Base-by-base conservation (phyloP, 495 filamentous ascomycete genomes). In the Xylaria bambusicola region DNA sequence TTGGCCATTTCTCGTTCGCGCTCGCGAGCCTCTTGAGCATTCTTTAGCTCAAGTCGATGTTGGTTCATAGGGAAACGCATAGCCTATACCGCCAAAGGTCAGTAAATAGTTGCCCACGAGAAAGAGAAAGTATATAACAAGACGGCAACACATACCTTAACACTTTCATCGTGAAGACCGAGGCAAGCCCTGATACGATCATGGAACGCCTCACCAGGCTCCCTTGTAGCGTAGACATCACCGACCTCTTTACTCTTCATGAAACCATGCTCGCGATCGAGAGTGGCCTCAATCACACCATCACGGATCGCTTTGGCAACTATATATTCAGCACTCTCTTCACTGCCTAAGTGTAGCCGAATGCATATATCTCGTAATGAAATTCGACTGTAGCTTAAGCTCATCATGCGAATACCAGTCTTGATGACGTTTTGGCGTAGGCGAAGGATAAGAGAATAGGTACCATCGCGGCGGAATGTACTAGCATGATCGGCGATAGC, bases 1-100 rank as follows among this genome's bases (percentile, higher is more conserved):
- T 98, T 98, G 47, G 93, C 94, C 75, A 98, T 81, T 73, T 98
- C 94, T 26, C 95, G 81, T 78, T 98, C 94, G 40, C 94, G 83
- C 76, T 98, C 94, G 41, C 94, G 86, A 18, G 94, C 94, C 76
- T 98, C 94, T 73, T 97, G 93, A 2, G 95, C 94, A 68, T 94
- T 98, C 86, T 96, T 97, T 50, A 98, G 80, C 75, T 98, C 94
- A 27, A 97, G 80, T n/a, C 94, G 84, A 77, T 98, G 93, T 77
- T 97, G 92, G 77, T 98, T 97, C 93, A 97, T 97, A 8, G 94
- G 94, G 79, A 97, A 98, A 15, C 95, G 83, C 94, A 98, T 98
- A 21, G 94, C 93, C 91, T 96, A 60, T 20, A n/a, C n/a, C n/a
- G n/a, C 18, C 26, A 36, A 35, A 33, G 38, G 48, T 62, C 60